Conservation (phyloP, 352 stramenopile genomes). For the Hyphochytrium catenoides region DNA sequence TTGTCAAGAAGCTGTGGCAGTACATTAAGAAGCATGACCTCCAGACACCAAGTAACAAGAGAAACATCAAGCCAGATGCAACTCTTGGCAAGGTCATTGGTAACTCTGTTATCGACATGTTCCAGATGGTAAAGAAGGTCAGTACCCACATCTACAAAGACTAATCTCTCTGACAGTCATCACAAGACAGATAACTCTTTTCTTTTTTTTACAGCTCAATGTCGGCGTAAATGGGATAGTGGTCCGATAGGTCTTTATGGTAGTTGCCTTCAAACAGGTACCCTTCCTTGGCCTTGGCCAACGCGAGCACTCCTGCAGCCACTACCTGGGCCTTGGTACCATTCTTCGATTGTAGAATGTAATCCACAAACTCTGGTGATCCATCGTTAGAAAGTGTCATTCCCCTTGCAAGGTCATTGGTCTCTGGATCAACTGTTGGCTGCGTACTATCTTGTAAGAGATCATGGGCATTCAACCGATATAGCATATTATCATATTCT, state of each 20-base stretch:
- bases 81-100: constrained; percentile 25
- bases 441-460: constrained; percentile 11
- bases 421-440: constrained; percentile 20
- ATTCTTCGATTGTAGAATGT: too few species aligned
- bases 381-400: too few species aligned
- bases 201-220: constrained; percentile 27
- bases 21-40: constrained; percentile 85
- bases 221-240: constrained; percentile 30
- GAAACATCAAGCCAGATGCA: constrained; percentile 72
- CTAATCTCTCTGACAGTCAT: too few species aligned
- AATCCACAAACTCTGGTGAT: too few species aligned
- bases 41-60: constrained; percentile 80
- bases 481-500: constrained; percentile 27
- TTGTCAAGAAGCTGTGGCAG: constrained; percentile 82
- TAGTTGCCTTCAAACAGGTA: too few species aligned
- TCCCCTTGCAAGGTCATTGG: constrained; percentile 28
- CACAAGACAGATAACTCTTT: too few species aligned
- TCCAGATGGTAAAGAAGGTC: constrained; percentile 6
- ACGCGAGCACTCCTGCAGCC: too few species aligned
- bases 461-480: constrained; percentile 16
- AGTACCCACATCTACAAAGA: too few species aligned
- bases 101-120: constrained; percentile 14
- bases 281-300: too few species aligned
- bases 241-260: constrained; percentile 39
- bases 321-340: too few species aligned